A percentile compares a stretch with the other conserved stretches of the same genome.
Conservation (phyloP, 352 stramenopile genomes). For the Pythium folliculosum region DNA sequence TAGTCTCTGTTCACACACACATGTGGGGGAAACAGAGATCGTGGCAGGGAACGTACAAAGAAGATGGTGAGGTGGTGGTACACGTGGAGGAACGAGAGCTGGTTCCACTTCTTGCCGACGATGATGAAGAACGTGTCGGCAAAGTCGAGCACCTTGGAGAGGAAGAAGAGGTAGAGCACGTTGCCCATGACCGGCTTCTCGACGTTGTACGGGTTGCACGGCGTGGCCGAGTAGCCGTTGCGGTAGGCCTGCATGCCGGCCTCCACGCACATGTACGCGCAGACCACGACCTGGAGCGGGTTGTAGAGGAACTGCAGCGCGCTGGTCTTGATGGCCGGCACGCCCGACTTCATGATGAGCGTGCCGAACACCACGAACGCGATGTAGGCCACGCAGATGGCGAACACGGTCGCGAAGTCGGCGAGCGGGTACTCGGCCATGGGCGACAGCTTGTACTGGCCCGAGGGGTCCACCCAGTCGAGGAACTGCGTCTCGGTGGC, state of each 20-base stretch:
- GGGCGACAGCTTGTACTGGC: constrained; percentile 62
- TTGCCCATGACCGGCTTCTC: constrained; percentile 93
- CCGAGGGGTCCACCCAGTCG: constrained; percentile 56
- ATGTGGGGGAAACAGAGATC: background rate
- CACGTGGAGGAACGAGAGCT: constrained; percentile 94
- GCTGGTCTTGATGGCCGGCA: constrained; percentile 74
- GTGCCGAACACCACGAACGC: constrained; percentile 71
- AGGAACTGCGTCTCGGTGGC: constrained; percentile 50
- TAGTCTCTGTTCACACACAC: background rate
- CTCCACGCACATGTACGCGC: constrained; percentile 97
- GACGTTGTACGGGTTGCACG: constrained; percentile 92
- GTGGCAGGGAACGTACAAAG: constrained; percentile 22
- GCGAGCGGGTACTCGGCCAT: constrained; percentile 67
- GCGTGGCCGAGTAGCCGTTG: constrained; percentile 89
- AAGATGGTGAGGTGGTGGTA: constrained; percentile 96
- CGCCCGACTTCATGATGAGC: constrained; percentile 67
- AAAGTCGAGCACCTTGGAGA: constrained; percentile 96
- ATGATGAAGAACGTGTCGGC: constrained; percentile 98
- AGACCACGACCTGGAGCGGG: constrained; percentile 95
- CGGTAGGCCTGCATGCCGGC: constrained; percentile 91
- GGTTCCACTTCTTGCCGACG: constrained; percentile 94
- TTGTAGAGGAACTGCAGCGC: constrained; percentile 98
- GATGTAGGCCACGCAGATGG: constrained; percentile 65
- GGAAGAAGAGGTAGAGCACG: constrained; percentile 98
- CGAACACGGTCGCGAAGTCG: constrained; percentile 60